Evolutionary conservation across 2,329 filamentous ascomycete species (phyloP).

Genomic region (Clathrospora elynae): DNA sequence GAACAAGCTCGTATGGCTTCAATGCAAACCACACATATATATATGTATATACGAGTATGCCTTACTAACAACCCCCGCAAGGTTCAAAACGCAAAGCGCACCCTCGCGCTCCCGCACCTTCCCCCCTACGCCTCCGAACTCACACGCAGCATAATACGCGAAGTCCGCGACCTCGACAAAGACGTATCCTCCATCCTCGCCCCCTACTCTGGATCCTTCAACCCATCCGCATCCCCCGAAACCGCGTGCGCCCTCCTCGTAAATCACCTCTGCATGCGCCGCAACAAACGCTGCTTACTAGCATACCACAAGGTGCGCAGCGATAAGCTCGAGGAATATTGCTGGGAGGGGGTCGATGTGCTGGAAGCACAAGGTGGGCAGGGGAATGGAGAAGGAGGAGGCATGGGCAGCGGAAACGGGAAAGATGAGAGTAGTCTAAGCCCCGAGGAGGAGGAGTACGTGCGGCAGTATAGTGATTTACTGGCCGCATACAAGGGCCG

Average conservation of each 20-base stretch:
- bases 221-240: constrained; percentile 80
- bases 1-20: constrained; percentile 72
- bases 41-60: neutral
- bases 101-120: constrained; percentile 80
- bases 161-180: constrained; percentile 91
- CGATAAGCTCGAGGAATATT: constrained; percentile 90
- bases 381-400: constrained; percentile 47
- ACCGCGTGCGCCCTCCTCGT: constrained; percentile 88
- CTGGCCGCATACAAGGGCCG: constrained; percentile 96
- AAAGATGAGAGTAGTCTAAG: constrained; percentile 75
- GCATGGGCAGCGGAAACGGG: constrained; percentile 52
- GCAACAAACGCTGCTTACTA: constrained; percentile 93
- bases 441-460: constrained; percentile 95
- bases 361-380: constrained; percentile 59
- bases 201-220: constrained; percentile 82
- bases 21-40: neutral
- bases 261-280: constrained; percentile 90
- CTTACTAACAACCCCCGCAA: constrained; percentile 45
- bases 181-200: constrained; percentile 80
- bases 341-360: constrained; percentile 88
- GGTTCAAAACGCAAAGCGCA: constrained; percentile 96
- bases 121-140: constrained; percentile 92
- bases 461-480: constrained; percentile 87
- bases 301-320: constrained; percentile 91
- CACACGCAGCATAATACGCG: constrained; percentile 82